These are phyloP conservation scores for Spathaspora girioi DNA, from an alignment of 805 yeast genomes.

Conservation along the genomic window DNA sequence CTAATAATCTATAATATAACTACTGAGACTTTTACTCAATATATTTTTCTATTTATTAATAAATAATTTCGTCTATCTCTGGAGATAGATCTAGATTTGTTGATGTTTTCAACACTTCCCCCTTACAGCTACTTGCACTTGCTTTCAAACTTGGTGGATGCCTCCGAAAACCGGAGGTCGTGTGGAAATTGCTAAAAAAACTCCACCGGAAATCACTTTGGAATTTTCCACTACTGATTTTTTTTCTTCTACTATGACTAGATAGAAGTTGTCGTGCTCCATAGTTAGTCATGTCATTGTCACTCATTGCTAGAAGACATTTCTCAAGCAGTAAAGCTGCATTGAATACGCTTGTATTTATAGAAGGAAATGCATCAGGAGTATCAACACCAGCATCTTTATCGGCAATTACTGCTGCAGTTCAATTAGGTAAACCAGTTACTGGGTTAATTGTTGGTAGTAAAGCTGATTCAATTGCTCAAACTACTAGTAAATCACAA, in stretches of 20 bases:
- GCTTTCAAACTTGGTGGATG: too few species aligned
- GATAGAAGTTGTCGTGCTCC: too few species aligned
- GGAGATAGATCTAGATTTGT: neutral
- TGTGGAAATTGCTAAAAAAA: neutral
- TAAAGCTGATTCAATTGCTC: slow-evolving; percentile 45
- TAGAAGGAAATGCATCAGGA: slow-evolving; percentile 60
- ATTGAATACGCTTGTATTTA: slow-evolving; percentile 62
- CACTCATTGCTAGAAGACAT: slow-evolving; percentile 31
- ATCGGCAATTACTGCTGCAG: slow-evolving; percentile 75
- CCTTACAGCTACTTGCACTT: too few species aligned
- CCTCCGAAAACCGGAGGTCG: slow-evolving; percentile 5
- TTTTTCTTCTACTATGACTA: neutral
- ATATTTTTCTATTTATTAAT: too few species aligned
- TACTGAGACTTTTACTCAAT: too few species aligned
- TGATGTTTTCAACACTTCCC: neutral
- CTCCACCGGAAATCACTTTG: neutral
- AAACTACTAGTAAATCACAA: slow-evolving; percentile 48
- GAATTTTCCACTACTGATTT: neutral
- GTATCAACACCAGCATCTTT: slow-evolving; percentile 57
- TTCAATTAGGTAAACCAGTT: slow-evolving; percentile 68
- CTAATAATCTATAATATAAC: too few species aligned
- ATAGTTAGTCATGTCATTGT: neutral
- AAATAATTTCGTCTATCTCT: too few species aligned
- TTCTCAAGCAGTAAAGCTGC: slow-evolving; percentile 37
- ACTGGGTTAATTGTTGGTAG: slow-evolving; percentile 76